Percentiles rank a stretch among this genome's conserved stretches.
These are phyloP conservation scores for Diaporthe citri DNA, from an alignment of 2,329 filamentous ascomycete species.

Conservation along the genomic window DNA sequence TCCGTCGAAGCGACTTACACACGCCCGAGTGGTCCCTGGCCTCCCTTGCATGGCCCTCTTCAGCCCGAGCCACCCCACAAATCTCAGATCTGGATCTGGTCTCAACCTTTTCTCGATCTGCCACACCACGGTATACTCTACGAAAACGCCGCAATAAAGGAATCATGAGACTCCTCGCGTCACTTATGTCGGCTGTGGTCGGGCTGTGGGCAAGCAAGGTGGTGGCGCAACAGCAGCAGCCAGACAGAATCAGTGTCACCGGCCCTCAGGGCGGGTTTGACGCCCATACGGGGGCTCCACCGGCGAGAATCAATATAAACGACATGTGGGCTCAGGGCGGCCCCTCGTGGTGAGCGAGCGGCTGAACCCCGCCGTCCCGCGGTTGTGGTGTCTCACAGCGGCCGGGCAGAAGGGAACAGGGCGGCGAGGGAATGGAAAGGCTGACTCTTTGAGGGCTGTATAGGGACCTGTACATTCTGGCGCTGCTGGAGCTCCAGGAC, in stretches of 20 bases:
- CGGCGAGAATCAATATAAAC: slow-evolving; percentile 62
- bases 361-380: slow-evolving; percentile 3
- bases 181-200: background rate
- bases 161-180: slow-evolving; percentile 17
- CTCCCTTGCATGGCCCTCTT: slow-evolving; percentile 9
- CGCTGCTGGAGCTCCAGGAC: slow-evolving; percentile 58
- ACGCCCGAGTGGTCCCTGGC: too few relatives aligned
- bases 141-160: background rate
- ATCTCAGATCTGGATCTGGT: slow-evolving; percentile 12
- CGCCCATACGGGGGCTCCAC: slow-evolving; percentile 54
- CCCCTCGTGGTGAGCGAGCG: slow-evolving; percentile 56
- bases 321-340: slow-evolving; percentile 56
- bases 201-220: background rate
- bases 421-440: background rate
- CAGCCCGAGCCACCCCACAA: background rate
- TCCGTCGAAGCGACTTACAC: background rate
- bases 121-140: background rate
- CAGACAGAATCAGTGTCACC: slow-evolving; percentile 46
- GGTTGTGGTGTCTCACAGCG: slow-evolving; percentile 10
- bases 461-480: slow-evolving; percentile 64
- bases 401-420: background rate
- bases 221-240: slow-evolving; percentile 25
- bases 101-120: slow-evolving; percentile 4
- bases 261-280: slow-evolving; percentile 55
- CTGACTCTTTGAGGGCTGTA: slow-evolving; percentile 12